Evolutionary conservation across 257 asterid genomes (phyloP).

Genomic region (Solanum commersonii): DNA sequence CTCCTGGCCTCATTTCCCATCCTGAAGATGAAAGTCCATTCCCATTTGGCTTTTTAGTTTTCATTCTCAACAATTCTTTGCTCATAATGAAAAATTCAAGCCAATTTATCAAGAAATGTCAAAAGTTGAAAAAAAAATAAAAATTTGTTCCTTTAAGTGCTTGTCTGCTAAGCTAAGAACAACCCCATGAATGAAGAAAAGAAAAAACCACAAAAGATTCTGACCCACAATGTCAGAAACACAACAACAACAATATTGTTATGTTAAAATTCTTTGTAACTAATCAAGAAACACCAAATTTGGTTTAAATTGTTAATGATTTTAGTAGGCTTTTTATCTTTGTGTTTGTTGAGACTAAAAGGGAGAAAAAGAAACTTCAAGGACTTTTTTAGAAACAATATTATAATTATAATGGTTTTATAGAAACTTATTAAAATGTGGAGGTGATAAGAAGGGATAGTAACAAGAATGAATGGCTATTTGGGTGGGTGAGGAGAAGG

Average conservation of each 20-base stretch:
- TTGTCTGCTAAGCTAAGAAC: constrained; percentile 87
- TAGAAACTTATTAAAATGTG: neutral
- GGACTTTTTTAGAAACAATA: constrained; percentile 18
- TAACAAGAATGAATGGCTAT: constrained; percentile 5
- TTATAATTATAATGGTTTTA: constrained; percentile 16
- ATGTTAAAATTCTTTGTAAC: constrained; percentile 12
- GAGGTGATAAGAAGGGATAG: neutral
- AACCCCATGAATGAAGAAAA: constrained; percentile 46
- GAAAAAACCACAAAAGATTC: constrained; percentile 35
- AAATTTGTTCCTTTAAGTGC: constrained; percentile 12
- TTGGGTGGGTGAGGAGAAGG: constrained; percentile 1
- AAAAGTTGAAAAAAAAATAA: constrained; percentile 3
- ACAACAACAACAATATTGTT: constrained; percentile 21
- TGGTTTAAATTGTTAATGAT: neutral
- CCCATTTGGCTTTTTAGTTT: constrained; percentile 15
- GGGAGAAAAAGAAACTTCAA: neutral
- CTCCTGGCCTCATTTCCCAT: constrained; percentile 83
- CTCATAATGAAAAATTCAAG: constrained; percentile 14
- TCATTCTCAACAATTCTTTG: constrained; percentile 47
- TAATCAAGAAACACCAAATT: constrained; percentile 13
- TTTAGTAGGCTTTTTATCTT: neutral
- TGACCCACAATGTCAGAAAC: constrained; percentile 58
- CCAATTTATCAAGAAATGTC: constrained; percentile 5
- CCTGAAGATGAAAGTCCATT: constrained; percentile 7
- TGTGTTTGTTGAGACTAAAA: neutral